Conservation (phyloP, 306 rosid species). For the Lupinus albus region DNA sequence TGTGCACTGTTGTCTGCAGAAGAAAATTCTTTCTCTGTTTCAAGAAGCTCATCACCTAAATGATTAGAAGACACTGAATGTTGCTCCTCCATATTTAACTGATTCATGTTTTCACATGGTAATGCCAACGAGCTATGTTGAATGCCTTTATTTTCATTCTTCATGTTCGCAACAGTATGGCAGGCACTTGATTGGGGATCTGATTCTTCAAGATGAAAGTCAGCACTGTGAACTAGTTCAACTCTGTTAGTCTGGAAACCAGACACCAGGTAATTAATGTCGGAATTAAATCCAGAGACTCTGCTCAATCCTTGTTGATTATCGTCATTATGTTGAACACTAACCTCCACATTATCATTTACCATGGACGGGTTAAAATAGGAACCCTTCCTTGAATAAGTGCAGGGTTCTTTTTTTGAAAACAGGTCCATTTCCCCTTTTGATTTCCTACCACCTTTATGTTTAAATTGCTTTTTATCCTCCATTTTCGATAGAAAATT, state of each 20-base stretch:
- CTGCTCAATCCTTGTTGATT: constrained; percentile 40
- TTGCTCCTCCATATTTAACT: constrained; percentile 49
- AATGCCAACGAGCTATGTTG: constrained; percentile 44
- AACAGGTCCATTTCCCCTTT: constrained; percentile 48
- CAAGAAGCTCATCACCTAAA: constrained; percentile 47
- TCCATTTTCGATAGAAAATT: constrained; percentile 45
- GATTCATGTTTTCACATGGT: constrained; percentile 39
- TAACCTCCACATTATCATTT: constrained; percentile 44
- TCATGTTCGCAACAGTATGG: constrained; percentile 34
- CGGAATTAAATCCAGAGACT: constrained; percentile 47
- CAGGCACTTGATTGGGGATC: constrained; percentile 35
- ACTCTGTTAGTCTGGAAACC: constrained; percentile 39
- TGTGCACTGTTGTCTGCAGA: constrained; percentile 49
- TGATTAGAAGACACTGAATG: constrained; percentile 48
- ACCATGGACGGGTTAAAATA: constrained; percentile 43
- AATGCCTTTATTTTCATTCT: constrained; percentile 42
- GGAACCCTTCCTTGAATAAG: constrained; percentile 56
- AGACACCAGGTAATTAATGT: constrained; percentile 26
- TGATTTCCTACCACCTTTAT: constrained; percentile 50
- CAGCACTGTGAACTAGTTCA: constrained; percentile 48
- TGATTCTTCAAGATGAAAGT: constrained; percentile 45
- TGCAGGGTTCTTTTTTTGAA: constrained; percentile 50
- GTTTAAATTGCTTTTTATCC: constrained; percentile 52
- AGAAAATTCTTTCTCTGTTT: constrained; percentile 51
- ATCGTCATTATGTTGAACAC: constrained; percentile 47